Conservation (phyloP, 2,329 filamentous ascomycete species). For the Xylaria arbuscula region DNA sequence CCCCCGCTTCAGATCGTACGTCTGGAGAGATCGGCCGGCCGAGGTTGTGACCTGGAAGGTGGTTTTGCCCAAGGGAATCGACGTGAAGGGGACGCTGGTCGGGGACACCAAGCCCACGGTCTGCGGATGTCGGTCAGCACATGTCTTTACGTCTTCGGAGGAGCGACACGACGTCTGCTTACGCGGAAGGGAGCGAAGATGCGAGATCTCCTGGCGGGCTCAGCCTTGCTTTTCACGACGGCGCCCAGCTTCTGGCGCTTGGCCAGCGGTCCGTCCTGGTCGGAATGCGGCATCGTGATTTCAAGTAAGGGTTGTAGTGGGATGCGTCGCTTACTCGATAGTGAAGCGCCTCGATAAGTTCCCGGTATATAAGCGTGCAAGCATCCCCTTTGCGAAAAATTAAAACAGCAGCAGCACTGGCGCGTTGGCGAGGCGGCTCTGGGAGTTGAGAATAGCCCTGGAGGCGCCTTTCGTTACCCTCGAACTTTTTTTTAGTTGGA, state of each 20-base stretch:
- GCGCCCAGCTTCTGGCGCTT: slow-evolving; percentile 80
- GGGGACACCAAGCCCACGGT: slow-evolving; percentile 94
- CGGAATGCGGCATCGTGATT: slow-evolving; percentile 66
- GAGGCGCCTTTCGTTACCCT: not conserved
- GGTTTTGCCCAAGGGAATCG: slow-evolving; percentile 87
- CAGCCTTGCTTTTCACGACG: slow-evolving; percentile 52
- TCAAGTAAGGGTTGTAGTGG: not conserved
- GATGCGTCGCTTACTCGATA: not conserved
- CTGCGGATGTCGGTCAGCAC: slow-evolving; percentile 57
- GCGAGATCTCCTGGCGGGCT: slow-evolving; percentile 69
- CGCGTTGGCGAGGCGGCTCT: not conserved
- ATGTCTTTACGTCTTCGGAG: not conserved
- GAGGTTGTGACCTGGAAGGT: slow-evolving; percentile 98
- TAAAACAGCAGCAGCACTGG: too few species aligned
- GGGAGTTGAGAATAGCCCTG: slow-evolving; percentile 2
- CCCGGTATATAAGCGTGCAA: not conserved
- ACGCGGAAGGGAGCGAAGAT: slow-evolving; percentile 96
- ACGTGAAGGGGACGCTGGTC: slow-evolving; percentile 88
- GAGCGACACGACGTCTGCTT: slow-evolving; percentile 45
- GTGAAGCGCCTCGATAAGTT: not conserved
- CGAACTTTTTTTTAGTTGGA: slow-evolving; percentile 32
- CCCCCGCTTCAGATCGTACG: slow-evolving; percentile 91
- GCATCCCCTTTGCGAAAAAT: slow-evolving; percentile 6
- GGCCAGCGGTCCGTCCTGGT: slow-evolving; percentile 69
- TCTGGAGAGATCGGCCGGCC: slow-evolving; percentile 89